A percentile compares a stretch with the other conserved stretches of the same genome.
These are phyloP conservation scores for Exidia glandulosa DNA, from an alignment of 768 basidiomycete genomes.

Conservation along the genomic window DNA sequence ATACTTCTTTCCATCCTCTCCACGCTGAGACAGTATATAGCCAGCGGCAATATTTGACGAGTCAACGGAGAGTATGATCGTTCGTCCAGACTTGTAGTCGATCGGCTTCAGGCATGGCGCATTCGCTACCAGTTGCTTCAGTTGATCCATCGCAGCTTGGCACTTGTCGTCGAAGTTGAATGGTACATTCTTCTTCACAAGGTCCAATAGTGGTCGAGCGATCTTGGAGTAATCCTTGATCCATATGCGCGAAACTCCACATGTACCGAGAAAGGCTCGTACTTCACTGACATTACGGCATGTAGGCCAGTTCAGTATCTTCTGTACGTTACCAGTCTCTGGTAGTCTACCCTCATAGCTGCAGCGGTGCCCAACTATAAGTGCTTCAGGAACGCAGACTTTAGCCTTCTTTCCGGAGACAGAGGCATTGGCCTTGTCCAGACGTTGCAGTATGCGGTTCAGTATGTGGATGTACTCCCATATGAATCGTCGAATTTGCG, in stretches of 20 bases:
- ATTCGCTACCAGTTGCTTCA: constrained; percentile 13
- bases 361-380: constrained; percentile 4
- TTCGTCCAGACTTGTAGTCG: constrained; percentile 6
- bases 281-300: constrained; percentile 12
- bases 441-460: constrained; percentile 11
- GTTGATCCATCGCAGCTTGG: constrained; percentile 4
- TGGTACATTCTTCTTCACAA: constrained; percentile 16
- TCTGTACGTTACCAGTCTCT: not conserved
- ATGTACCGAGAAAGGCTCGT: constrained; percentile 18
- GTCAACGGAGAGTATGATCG: constrained; percentile 14
- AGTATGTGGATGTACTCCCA: constrained; percentile 26
- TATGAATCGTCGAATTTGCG: constrained; percentile 19
- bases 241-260: constrained; percentile 17
- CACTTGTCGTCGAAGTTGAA: constrained; percentile 14
- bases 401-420: constrained; percentile 14
- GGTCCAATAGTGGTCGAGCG: constrained; percentile 12
- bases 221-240: constrained; percentile 17
- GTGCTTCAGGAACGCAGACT: not conserved
- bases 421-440: constrained; percentile 7
- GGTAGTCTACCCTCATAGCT: constrained; percentile 7
- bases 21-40: constrained; percentile 4
- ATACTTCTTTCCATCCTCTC: constrained; percentile 1
- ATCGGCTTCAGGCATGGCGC: constrained; percentile 9
- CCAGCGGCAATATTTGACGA: constrained; percentile 9
- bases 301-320: constrained; percentile 20